phyloP scores from a whole-genome alignment of 129 eudicot species.

The Mikania micrantha region DNA sequence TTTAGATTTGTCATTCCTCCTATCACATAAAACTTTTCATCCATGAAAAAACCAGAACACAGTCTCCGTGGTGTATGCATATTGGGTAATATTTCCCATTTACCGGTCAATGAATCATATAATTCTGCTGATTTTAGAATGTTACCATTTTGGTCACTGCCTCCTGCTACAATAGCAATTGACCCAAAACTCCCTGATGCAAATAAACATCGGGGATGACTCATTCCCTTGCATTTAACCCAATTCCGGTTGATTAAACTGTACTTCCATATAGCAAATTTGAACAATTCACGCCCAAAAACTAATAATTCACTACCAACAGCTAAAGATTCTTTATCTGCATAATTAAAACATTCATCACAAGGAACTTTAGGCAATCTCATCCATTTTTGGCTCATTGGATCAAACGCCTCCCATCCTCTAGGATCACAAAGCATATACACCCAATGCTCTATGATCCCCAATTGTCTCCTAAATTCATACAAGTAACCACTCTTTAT shows the following conservation, averaged over 20 bases:
- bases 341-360: slow-evolving; percentile 53
- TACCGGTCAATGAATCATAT: slow-evolving; percentile 42
- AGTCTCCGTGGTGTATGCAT: slow-evolving; percentile 52
- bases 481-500: slow-evolving; percentile 48
- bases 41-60: slow-evolving; percentile 66
- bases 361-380: slow-evolving; percentile 50
- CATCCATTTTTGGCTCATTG: slow-evolving; percentile 50
- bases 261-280: slow-evolving; percentile 58
- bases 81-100: slow-evolving; percentile 53
- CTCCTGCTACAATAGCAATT: slow-evolving; percentile 66
- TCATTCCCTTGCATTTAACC: slow-evolving; percentile 55
- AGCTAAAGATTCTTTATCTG: slow-evolving; percentile 54
- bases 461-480: slow-evolving; percentile 44
- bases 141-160: slow-evolving; percentile 59
- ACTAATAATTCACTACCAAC: slow-evolving; percentile 57
- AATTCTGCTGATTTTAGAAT: slow-evolving; percentile 54
- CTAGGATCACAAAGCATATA: slow-evolving; percentile 66
- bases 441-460: slow-evolving; percentile 65
- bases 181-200: slow-evolving; percentile 52
- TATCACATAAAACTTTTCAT: slow-evolving; percentile 58
- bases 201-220: slow-evolving; percentile 56
- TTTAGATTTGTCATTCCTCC: slow-evolving; percentile 57
- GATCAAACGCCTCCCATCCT: slow-evolving; percentile 73
- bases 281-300: slow-evolving; percentile 57
- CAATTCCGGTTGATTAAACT: slow-evolving; percentile 32